Percentiles rank a stretch among this genome's conserved stretches.
phyloP scores from a whole-genome alignment of 2,329 filamentous ascomycete species.

The Diplodia sapinea region DNA sequence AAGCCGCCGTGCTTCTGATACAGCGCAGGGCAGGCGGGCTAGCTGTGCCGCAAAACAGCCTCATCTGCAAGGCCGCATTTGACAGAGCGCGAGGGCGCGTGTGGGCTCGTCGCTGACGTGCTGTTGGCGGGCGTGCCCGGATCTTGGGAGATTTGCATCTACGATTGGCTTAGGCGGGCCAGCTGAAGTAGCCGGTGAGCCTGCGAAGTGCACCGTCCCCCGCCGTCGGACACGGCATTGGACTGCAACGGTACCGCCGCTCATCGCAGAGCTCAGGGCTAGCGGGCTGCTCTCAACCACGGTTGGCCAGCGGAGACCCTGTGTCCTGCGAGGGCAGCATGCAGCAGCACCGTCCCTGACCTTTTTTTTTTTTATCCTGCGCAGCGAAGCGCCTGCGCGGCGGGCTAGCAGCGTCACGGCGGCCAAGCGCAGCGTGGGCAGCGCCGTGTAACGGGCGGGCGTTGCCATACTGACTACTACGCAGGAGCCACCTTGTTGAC shows the following conservation, averaged over 20 bases:
- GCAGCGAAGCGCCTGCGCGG: background rate
- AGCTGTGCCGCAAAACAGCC: conserved; percentile 21
- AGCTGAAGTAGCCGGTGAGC: conserved; percentile 17
- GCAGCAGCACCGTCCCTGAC: conserved; percentile 12
- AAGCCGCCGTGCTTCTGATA: conserved; percentile 2
- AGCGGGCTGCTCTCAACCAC: background rate
- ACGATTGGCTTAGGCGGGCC: conserved; percentile 6
- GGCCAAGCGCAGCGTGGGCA: conserved; percentile 19
- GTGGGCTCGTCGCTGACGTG: conserved; percentile 12
- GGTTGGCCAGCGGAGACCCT: background rate
- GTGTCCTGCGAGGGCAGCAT: conserved; percentile 3
- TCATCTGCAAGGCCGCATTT: conserved; percentile 11
- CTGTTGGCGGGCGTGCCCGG: background rate
- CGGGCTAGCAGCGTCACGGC: background rate
- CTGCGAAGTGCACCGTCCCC: background rate
- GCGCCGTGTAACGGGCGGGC: conserved; percentile 24
- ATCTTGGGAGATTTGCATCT: conserved; percentile 24
- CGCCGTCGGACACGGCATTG: conserved; percentile 26
- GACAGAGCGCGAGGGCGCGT: background rate
- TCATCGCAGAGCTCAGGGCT: background rate
- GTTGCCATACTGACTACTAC: conserved; percentile 9
- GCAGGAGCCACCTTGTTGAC: conserved; percentile 24
- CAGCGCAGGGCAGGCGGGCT: background rate
- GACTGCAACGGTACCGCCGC: conserved; percentile 13
- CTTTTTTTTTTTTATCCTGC: conserved; percentile 2